These are phyloP conservation scores for Aspergillus steynii DNA, from an alignment of 495 filamentous ascomycete species.

Conservation along the genomic window DNA sequence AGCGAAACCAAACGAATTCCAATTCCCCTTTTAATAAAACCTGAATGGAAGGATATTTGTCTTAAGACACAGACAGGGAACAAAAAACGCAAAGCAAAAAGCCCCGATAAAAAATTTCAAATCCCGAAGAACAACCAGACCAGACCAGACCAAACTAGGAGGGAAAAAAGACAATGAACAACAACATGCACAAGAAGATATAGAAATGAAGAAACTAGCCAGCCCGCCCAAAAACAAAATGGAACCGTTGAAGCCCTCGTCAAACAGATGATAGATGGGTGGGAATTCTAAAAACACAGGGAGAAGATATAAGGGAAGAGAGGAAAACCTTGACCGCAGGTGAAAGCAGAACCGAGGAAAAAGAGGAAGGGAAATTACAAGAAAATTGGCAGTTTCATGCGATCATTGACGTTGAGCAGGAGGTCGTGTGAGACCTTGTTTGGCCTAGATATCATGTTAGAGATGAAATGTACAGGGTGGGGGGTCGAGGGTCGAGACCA, in stretches of 20 bases:
- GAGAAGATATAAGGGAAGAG: constrained; percentile 7
- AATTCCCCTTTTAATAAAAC: not conserved
- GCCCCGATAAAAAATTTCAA: constrained; percentile 1
- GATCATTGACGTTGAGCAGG: constrained; percentile 40
- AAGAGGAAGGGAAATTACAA: constrained; percentile 20
- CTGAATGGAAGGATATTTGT: not conserved
- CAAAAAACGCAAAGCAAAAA: constrained; percentile 7
- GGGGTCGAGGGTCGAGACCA: constrained; percentile 1
- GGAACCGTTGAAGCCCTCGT: constrained; percentile 16
- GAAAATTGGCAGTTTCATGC: constrained; percentile 26
- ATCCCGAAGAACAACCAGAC: not conserved
- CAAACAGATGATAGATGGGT: constrained; percentile 10
- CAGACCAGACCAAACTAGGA: not conserved
- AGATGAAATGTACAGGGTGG: not conserved
- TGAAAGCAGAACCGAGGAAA: not conserved
- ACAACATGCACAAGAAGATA: constrained; percentile 1
- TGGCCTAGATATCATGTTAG: constrained; percentile 27
- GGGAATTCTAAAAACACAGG: constrained; percentile 13
- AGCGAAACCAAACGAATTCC: not conserved
- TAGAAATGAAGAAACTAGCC: constrained; percentile 7
- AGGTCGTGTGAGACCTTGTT: constrained; percentile 47
- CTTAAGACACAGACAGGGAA: not conserved
- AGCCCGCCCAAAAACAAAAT: constrained; percentile 15
- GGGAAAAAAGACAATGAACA: not conserved
- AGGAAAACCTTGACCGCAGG: constrained; percentile 8